Evolutionary conservation across 768 basidiomycete species (phyloP).

Genomic region (Trametes cingulata): DNA sequence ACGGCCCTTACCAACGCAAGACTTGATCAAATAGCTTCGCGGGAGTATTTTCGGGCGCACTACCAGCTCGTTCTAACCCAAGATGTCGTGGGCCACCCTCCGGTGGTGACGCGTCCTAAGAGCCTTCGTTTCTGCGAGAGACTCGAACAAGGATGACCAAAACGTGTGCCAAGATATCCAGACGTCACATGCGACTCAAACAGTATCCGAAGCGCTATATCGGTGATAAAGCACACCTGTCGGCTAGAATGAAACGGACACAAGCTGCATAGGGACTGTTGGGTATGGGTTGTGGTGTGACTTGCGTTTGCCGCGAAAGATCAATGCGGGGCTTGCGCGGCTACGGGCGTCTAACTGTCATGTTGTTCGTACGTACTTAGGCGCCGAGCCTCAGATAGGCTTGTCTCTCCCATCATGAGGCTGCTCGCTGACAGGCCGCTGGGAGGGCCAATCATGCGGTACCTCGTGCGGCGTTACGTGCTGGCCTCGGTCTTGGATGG

Average conservation of each 20-base stretch:
- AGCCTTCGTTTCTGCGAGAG: no score
- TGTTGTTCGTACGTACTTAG: not conserved
- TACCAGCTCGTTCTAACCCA: not conserved
- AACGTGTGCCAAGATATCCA: no score
- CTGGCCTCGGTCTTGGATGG: no score
- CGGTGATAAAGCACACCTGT: not conserved
- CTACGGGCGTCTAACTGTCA: not conserved
- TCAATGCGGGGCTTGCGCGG: not conserved
- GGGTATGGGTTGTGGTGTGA: not conserved
- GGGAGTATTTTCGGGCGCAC: not conserved
- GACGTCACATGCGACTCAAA: no score
- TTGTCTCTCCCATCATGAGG: constrained; percentile 4
- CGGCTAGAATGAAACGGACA: no score
- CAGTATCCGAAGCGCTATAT: not conserved
- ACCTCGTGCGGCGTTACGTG: not conserved
- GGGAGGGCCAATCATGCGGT: not conserved
- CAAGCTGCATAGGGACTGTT: no score
- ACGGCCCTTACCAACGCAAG: not conserved
- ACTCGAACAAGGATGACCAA: no score
- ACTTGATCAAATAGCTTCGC: constrained; percentile 2
- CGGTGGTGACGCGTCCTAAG: not conserved
- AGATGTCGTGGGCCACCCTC: not conserved
- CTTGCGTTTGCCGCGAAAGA: not conserved
- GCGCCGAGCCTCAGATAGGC: not conserved
- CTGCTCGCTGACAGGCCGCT: not conserved